Conservation (phyloP, 140 eudicot genomes). For the Stevia rebaudiana region DNA sequence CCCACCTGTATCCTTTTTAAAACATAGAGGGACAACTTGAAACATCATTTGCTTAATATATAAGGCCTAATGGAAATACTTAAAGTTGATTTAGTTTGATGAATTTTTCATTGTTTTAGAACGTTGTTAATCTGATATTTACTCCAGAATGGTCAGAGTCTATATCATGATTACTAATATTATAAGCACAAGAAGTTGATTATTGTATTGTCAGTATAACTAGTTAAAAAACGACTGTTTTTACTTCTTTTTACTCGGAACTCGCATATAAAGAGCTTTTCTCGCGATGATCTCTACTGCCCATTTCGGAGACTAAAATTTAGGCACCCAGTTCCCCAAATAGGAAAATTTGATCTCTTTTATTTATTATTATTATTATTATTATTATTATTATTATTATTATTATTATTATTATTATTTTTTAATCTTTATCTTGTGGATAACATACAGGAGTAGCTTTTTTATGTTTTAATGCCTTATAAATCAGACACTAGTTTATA, state of each 20-base stretch:
- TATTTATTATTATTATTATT: too few relatives aligned
- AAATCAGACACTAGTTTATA: not conserved
- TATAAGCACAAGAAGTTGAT: not conserved
- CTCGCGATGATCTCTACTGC: not conserved
- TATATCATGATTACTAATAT: too few relatives aligned
- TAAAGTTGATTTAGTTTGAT: not conserved
- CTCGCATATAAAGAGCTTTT: slow-evolving; percentile 6
- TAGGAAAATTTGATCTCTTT: not conserved
- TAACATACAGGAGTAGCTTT: not conserved
- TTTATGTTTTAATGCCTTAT: not conserved
- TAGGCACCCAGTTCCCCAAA: not conserved
- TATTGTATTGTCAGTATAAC: not conserved
- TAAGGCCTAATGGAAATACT: not conserved
- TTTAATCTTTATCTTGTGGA: not conserved
- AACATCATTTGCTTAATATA: not conserved
- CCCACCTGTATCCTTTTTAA: not conserved
- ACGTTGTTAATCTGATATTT: not conserved
- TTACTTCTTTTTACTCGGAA: not conserved
- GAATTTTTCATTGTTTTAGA: not conserved
- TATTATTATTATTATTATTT: too few relatives aligned
- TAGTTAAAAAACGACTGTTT: not conserved
- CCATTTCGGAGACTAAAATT: not conserved
- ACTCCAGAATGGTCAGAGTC: too few relatives aligned
- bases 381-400: too few relatives aligned
- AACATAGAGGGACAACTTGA: not conserved